These are phyloP conservation scores for Lachnum nothofagi DNA, from an alignment of 2,329 filamentous ascomycete species.

Conservation along the genomic window DNA sequence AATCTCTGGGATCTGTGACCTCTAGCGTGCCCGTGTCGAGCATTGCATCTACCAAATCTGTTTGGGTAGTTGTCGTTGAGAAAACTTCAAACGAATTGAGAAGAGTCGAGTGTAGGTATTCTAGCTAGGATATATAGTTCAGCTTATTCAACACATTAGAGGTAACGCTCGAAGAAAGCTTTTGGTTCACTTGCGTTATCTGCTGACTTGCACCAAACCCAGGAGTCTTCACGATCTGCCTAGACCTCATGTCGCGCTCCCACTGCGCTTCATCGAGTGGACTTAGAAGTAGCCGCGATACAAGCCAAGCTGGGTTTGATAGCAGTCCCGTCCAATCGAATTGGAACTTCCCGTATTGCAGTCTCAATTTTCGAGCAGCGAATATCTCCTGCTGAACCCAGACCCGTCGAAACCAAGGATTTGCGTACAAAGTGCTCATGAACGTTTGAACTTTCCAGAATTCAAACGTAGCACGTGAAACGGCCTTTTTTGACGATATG, in stretches of 20 bases:
- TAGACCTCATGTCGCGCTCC: no score
- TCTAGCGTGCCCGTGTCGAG: neutral
- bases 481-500: neutral
- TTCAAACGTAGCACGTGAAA: neutral
- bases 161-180: no score
- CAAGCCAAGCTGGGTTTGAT: neutral
- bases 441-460: neutral
- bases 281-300: neutral
- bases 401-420: neutral
- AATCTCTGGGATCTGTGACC: neutral
- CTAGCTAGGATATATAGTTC: neutral
- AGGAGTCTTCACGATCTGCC: no score
- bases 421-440: neutral
- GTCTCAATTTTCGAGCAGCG: neutral
- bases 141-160: no score
- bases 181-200: no score
- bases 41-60: neutral
- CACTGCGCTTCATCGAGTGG: no score
- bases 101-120: neutral
- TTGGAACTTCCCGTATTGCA: neutral
- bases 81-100: neutral
- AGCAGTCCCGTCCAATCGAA: neutral
- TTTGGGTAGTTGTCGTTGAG: neutral
- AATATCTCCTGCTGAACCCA: slow-evolving; percentile 1
- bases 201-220: no score